Conservation (phyloP, 2,329 filamentous ascomycete species). For the Epichloe bromicola region DNA sequence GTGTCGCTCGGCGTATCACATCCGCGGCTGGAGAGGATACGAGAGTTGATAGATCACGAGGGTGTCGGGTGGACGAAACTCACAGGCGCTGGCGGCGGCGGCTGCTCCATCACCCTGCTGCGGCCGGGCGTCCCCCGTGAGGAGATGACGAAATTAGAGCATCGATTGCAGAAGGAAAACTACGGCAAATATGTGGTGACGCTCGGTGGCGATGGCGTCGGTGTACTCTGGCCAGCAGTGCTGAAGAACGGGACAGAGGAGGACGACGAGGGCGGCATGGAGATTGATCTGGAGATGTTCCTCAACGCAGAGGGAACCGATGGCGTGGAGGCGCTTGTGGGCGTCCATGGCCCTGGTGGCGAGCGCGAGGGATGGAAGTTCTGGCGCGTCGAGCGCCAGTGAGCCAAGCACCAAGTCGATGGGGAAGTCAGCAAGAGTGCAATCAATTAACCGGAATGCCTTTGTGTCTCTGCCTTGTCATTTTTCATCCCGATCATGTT, state of each 20-base stretch:
- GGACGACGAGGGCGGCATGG: slow-evolving; percentile 68
- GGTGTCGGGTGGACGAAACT: slow-evolving; percentile 95
- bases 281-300: slow-evolving; percentile 79
- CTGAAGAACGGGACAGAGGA: slow-evolving; percentile 73
- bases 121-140: slow-evolving; percentile 46
- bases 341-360: slow-evolving; percentile 55
- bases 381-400: slow-evolving; percentile 50
- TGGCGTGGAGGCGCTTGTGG: slow-evolving; percentile 77
- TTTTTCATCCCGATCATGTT: background rate
- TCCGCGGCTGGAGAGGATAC: slow-evolving; percentile 78
- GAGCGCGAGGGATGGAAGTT: slow-evolving; percentile 77
- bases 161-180: slow-evolving; percentile 53
- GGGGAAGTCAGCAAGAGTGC: background rate
- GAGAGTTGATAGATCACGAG: slow-evolving; percentile 79
- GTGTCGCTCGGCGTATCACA: slow-evolving; percentile 91
- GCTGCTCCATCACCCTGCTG: slow-evolving; percentile 86
- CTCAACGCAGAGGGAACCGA: slow-evolving; percentile 72
- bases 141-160: slow-evolving; percentile 50
- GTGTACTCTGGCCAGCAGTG: slow-evolving; percentile 86
- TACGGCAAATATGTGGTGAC: slow-evolving; percentile 83
- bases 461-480: background rate
- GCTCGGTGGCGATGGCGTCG: slow-evolving; percentile 84
- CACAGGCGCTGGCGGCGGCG: slow-evolving; percentile 88
- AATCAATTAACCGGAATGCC: no score
- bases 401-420: no score